Conservation (phyloP, 768 basidiomycete species). For the Kwoniella pini region DNA sequence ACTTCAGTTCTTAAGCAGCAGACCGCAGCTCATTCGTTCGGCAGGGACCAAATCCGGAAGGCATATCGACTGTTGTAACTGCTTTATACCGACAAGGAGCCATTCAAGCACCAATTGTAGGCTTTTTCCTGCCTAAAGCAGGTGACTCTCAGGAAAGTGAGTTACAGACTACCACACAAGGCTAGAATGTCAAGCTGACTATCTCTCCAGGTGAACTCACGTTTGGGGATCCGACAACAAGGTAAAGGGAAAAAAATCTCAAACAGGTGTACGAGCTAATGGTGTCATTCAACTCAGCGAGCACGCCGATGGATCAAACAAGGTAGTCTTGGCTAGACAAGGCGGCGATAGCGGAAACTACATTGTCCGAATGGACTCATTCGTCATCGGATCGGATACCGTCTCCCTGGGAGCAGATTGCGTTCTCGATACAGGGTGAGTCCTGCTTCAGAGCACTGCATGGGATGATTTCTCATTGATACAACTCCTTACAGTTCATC, state of each 20-base stretch:
- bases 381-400: neutral
- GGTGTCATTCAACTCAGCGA: neutral
- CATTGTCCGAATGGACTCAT: slow-evolving; percentile 7
- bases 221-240: slow-evolving; percentile 14
- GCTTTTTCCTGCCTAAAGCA: slow-evolving; percentile 4
- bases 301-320: neutral
- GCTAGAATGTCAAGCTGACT: neutral
- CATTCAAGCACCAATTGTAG: slow-evolving; percentile 9
- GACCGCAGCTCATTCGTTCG: neutral
- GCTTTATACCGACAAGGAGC: slow-evolving; percentile 5
- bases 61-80: neutral
- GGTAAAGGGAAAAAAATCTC: too few species aligned
- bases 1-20: too few species aligned
- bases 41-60: neutral
- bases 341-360: slow-evolving; percentile 4
- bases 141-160: slow-evolving; percentile 6
- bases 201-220: slow-evolving; percentile 6
- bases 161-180: neutral
- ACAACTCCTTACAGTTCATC: neutral
- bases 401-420: neutral
- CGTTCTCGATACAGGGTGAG: slow-evolving; percentile 15
- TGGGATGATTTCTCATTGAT: neutral
- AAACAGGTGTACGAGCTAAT: too few species aligned
- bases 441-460: neutral
- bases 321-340: neutral